Evolutionary conservation across 768 basidiomycete genomes (phyloP).

Genomic region (Boletales sp.): DNA sequence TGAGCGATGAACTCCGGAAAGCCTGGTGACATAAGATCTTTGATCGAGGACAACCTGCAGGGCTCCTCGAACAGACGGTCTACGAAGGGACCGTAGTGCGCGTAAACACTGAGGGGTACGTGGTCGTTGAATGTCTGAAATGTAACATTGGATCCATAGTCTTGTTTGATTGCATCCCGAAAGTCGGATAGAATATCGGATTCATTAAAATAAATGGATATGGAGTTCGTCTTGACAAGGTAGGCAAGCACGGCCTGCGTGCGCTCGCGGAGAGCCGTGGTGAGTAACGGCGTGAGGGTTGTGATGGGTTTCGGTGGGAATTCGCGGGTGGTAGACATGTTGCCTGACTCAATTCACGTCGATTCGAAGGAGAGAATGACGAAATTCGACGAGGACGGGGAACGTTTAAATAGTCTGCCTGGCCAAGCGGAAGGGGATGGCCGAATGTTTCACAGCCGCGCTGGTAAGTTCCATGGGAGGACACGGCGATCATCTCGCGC

Average conservation of each 20-base stretch:
- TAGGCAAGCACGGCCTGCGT: conserved; percentile 21
- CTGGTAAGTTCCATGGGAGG: no score
- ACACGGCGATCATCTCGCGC: no score
- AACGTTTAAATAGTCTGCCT: no score
- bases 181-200: conserved; percentile 12
- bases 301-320: no score
- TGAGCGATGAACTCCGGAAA: conserved; percentile 22
- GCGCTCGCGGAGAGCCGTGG: conserved; percentile 16
- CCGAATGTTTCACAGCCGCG: no score
- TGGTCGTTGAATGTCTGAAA: conserved; percentile 8
- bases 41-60: conserved; percentile 14
- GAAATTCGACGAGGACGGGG: no score
- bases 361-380: no score
- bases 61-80: conserved; percentile 18
- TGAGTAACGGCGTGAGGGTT: neutral
- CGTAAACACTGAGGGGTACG: neutral
- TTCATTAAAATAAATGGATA: conserved; percentile 14
- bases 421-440: no score
- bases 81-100: conserved; percentile 8
- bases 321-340: no score
- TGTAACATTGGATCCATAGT: neutral
- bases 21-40: conserved; percentile 21
- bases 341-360: no score
- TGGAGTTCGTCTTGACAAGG: conserved; percentile 18
- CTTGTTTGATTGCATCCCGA: conserved; percentile 2